phyloP scores from a whole-genome alignment of 192 early-diverging fungal species.

The Chytriomyces sp. region DNA sequence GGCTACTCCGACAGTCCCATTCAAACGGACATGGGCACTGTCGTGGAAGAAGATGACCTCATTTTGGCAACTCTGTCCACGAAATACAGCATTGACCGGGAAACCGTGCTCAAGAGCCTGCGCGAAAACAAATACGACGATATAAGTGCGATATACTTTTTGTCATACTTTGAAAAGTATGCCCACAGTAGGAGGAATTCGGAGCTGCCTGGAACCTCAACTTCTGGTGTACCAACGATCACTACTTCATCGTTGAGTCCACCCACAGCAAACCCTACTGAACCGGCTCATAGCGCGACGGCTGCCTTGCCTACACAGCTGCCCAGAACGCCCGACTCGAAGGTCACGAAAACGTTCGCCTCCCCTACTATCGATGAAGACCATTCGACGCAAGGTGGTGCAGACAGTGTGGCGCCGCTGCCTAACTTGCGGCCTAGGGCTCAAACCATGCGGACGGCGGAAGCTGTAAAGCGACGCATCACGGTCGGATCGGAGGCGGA shows the following conservation, averaged over 20 bases:
- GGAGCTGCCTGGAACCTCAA: neutral
- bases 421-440: constrained; percentile 14
- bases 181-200: constrained; percentile 8
- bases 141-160: constrained; percentile 57
- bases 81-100: constrained; percentile 59
- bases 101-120: constrained; percentile 48
- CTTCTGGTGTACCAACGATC: neutral
- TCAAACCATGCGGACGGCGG: neutral
- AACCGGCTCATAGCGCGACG: neutral
- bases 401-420: neutral
- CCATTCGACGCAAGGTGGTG: neutral
- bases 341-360: neutral
- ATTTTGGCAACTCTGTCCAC: constrained; percentile 53
- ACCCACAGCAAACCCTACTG: constrained; percentile 12
- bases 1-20: constrained; percentile 54
- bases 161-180: constrained; percentile 63
- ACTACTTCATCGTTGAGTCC: neutral
- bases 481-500: constrained; percentile 57
- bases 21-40: constrained; percentile 40
- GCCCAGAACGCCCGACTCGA: neutral
- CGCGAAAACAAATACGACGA: constrained; percentile 63
- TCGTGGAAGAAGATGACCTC: constrained; percentile 55
- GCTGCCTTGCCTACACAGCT: constrained; percentile 8
- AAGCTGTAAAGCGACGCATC: constrained; percentile 42
- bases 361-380: neutral